Evolutionary conservation across 78 protist genomes (phyloP).

Genomic region (Speleostelium caveatum): DNA sequence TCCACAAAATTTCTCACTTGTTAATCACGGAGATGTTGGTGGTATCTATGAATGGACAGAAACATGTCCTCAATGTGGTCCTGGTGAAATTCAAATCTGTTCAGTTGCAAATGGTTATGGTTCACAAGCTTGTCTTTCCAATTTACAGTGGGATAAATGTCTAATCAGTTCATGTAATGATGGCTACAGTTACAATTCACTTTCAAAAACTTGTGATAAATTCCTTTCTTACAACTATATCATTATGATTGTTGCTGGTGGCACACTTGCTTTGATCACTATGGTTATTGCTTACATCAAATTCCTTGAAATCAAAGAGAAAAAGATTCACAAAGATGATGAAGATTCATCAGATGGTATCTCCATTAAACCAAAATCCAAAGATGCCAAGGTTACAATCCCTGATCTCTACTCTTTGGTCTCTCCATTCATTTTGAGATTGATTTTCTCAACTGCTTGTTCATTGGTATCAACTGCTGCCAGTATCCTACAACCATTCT

Average conservation of each 20-base stretch:
- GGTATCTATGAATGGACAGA: constrained; percentile 32
- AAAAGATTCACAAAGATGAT: not conserved
- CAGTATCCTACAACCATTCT: constrained; percentile 58
- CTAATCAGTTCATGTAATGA: constrained; percentile 28
- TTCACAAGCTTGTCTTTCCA: not conserved
- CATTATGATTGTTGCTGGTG: constrained; percentile 75
- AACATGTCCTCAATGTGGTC: constrained; percentile 39
- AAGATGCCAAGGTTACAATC: constrained; percentile 48
- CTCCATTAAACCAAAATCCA: constrained; percentile 4
- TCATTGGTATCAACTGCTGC: constrained; percentile 65
- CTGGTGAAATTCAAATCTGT: constrained; percentile 37
- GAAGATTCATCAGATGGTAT: not conserved
- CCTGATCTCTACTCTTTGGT: constrained; percentile 51
- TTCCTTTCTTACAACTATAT: constrained; percentile 62
- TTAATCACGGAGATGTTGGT: constrained; percentile 38
- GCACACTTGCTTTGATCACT: constrained; percentile 15
- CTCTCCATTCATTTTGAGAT: constrained; percentile 34
- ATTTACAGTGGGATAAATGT: constrained; percentile 26
- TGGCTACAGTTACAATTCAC: constrained; percentile 48
- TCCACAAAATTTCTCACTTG: constrained; percentile 53
- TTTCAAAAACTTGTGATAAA: constrained; percentile 11
- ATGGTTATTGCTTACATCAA: constrained; percentile 7
- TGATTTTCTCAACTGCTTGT: constrained; percentile 47
- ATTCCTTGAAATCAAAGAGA: constrained; percentile 24
- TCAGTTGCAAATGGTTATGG: constrained; percentile 50